Evolutionary conservation across 2,329 filamentous ascomycete species (phyloP), one percentile per base, ranked within the genome.

Genomic region (Penicillium paneum): DNA sequence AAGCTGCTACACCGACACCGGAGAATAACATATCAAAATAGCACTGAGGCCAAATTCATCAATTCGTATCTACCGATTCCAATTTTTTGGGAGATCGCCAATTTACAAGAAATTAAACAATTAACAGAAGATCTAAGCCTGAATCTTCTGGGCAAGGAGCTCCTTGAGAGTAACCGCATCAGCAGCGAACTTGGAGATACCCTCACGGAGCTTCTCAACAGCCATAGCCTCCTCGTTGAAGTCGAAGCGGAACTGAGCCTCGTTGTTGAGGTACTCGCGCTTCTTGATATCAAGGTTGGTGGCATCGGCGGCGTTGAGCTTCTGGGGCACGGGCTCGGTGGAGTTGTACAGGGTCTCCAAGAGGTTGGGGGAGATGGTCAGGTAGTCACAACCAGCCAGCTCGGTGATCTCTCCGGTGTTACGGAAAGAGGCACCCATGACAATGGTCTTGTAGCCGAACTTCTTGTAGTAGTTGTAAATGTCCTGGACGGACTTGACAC

Each of bases 381-480:
- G 83, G 84, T 99, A 99, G 79, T 99, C 94, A 76, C 92, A 97
- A 73, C 94, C 94, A 74, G 93, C 93, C 60, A 99, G 86, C 83
- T 99, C 94, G 44, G 91, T 97, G 78, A 99, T 96, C 83, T 99
- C 94, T 71, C 94, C 94, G 61, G 81, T 81, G 83, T 89, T 97
- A 76, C 94, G 87, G 91, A 99, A 99, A 38, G 92, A 97, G 67
- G 94, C 94, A 73, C 94, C 94, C 94, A 99, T 99, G 79, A 99
- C 94, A 69, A 97, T 97, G 77, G 94, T 99, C 71, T 96, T 96
- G 88, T 99, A 97, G 77, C 89, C 91, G 77, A 81, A 90, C 85
- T 97, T 97, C 90, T 99, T 99, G 89, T 99, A 99, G 90, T 99
- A 99, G 86, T 99, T 94, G 87, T 88, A 99, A 82, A 99, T 99